Evolutionary conservation across 2,329 filamentous ascomycete species (phyloP).

Genomic region (Shiraia sp.): DNA sequence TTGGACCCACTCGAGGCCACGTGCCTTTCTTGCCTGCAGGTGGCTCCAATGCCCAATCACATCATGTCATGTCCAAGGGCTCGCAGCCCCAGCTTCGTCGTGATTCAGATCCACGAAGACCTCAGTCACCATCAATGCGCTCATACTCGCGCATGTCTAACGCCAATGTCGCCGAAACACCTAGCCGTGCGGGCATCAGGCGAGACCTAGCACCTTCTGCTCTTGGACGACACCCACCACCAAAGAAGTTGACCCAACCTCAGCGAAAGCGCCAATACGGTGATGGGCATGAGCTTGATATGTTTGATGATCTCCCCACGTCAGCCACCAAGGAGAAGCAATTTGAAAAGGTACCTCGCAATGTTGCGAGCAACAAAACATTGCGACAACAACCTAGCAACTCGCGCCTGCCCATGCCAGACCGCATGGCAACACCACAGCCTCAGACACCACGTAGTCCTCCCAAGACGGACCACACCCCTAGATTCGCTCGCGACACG

Average conservation of each 20-base stretch:
- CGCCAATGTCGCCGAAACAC: constrained; percentile 52
- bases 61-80: constrained; percentile 74
- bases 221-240: constrained; percentile 55
- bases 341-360: constrained; percentile 78
- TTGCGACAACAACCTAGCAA: constrained; percentile 56
- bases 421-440: constrained; percentile 52
- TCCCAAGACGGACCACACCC: constrained; percentile 56
- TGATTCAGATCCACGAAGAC: constrained; percentile 71
- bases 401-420: constrained; percentile 45
- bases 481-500: constrained; percentile 68
- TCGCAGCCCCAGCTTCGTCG: constrained; percentile 75
- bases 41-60: constrained; percentile 73
- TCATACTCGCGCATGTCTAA: constrained; percentile 54
- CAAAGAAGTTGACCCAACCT: constrained; percentile 52
- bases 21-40: constrained; percentile 75
- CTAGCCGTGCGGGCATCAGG: constrained; percentile 50
- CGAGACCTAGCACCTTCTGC: constrained; percentile 54
- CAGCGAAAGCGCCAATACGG: constrained; percentile 63
- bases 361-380: constrained; percentile 68
- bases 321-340: constrained; percentile 79
- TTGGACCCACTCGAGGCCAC: constrained; percentile 65
- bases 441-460: constrained; percentile 61
- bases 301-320: constrained; percentile 92
- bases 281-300: constrained; percentile 88
- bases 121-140: constrained; percentile 51